phyloP scores from a whole-genome alignment of 1,284 basidiomycete species.

The Cryptococcus depauperatus region DNA sequence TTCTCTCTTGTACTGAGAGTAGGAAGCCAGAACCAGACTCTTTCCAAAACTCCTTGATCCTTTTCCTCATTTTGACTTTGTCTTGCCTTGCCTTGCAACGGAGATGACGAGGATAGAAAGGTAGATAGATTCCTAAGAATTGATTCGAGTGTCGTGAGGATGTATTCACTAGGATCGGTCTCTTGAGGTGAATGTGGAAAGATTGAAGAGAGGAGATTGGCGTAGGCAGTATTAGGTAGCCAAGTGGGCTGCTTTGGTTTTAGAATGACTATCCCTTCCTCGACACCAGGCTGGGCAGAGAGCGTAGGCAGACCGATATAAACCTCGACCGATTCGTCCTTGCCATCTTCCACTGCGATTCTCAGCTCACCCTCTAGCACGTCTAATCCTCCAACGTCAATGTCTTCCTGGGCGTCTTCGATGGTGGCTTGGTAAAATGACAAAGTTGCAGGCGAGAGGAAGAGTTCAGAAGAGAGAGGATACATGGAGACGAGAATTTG shows the following conservation, averaged over 20 bases:
- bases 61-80: neutral
- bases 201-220: constrained; percentile 8
- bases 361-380: constrained; percentile 5
- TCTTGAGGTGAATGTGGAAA: constrained; percentile 2
- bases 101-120: neutral
- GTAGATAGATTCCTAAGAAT: constrained; percentile 2
- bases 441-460: constrained; percentile 12
- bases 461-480: constrained; percentile 30
- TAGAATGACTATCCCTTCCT: constrained; percentile 10
- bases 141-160: constrained; percentile 20
- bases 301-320: neutral
- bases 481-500: constrained; percentile 39
- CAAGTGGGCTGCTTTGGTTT: constrained; percentile 22
- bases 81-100: neutral
- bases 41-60: constrained; percentile 13
- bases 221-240: constrained; percentile 14
- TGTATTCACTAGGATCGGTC: constrained; percentile 17
- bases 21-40: constrained; percentile 46
- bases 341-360: constrained; percentile 6
- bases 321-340: neutral
- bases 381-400: neutral
- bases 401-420: neutral
- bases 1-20: constrained; percentile 43
- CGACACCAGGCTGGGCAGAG: neutral
- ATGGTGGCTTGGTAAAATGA: constrained; percentile 8